Evolutionary conservation across 2,329 filamentous ascomycete genomes (phyloP).

Genomic region (Colletotrichum eremochloae): DNA sequence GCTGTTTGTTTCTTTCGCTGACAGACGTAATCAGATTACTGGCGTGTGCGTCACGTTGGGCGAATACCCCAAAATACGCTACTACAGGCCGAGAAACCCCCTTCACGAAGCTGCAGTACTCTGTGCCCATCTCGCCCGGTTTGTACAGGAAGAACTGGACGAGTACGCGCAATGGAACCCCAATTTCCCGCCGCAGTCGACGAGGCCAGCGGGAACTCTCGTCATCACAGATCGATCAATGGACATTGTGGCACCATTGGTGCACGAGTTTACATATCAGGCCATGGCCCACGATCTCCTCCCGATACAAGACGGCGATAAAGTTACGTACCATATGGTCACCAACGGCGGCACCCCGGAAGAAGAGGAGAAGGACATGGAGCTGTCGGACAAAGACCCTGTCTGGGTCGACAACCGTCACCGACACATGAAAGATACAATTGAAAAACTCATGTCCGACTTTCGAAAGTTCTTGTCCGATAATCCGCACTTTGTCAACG

Average conservation of each 20-base stretch:
- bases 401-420: conserved; percentile 97
- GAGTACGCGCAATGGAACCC: conserved; percentile 87
- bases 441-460: conserved; percentile 91
- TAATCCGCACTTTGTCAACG: conserved; percentile 91
- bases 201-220: conserved; percentile 84
- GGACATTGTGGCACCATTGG: conserved; percentile 87
- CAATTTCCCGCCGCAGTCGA: conserved; percentile 84
- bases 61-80: conserved; percentile 93
- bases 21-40: conserved; percentile 71
- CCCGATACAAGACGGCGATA: conserved; percentile 88
- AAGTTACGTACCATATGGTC: conserved; percentile 84
- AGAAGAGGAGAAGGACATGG: conserved; percentile 88
- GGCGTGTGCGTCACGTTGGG: conserved; percentile 92
- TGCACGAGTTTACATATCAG: conserved; percentile 99
- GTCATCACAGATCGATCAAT: conserved; percentile 93
- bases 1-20: conserved; percentile 26
- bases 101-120: conserved; percentile 90
- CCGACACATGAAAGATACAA: conserved; percentile 97
- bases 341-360: conserved; percentile 80
- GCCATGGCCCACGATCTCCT: conserved; percentile 97
- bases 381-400: conserved; percentile 89
- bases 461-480: conserved; percentile 92
- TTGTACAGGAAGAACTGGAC: conserved; percentile 92
- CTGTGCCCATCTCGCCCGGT: conserved; percentile 88
- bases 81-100: conserved; percentile 82